These are phyloP conservation scores for Hypomyces rosellus DNA, from an alignment of 2,329 filamentous ascomycete species.

Conservation along the genomic window DNA sequence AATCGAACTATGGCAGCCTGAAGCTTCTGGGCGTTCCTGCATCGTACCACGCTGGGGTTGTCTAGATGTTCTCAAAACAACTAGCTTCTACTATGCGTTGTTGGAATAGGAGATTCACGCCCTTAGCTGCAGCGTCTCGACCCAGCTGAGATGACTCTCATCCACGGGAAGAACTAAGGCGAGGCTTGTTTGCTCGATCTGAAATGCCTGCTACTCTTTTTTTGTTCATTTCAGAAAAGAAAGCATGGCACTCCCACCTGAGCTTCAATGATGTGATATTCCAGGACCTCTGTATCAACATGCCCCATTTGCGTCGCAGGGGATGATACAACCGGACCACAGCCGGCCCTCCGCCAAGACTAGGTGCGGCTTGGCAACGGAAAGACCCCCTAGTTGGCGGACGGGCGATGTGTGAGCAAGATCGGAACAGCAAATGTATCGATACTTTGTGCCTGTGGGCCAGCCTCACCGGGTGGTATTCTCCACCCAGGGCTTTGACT, in stretches of 20 bases:
- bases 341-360: background rate
- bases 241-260: no score
- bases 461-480: no score
- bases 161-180: no score
- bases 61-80: no score
- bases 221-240: no score
- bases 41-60: background rate
- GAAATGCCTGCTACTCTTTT: no score
- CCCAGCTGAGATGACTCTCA: background rate
- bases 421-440: background rate
- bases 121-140: background rate
- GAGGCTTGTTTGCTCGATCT: no score
- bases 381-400: no score
- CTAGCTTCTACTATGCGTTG: background rate
- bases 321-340: background rate
- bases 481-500: no score
- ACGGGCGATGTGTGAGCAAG: background rate
- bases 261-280: background rate
- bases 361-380: background rate
- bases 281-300: background rate
- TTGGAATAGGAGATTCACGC: no score
- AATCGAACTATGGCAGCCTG: background rate
- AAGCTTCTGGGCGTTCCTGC: background rate
- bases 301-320: background rate
- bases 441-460: background rate